Evolutionary conservation across 2,329 filamentous ascomycete species (phyloP).

Genomic region (Xylariaceae sp.): DNA sequence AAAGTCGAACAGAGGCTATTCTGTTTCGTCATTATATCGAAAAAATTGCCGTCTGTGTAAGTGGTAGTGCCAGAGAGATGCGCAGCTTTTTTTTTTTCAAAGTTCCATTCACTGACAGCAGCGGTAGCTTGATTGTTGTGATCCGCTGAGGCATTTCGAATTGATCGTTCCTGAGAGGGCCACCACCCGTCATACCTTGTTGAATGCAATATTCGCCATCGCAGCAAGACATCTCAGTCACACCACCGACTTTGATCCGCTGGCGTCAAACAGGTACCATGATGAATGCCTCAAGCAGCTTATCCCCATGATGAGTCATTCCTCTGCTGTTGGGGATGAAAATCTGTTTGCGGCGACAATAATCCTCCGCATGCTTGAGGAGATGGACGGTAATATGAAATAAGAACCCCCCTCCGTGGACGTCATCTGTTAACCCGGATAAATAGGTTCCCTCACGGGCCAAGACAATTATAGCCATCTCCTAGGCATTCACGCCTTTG

Average conservation of each 20-base stretch:
- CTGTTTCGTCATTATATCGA: constrained; percentile 35
- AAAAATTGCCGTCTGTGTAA: constrained; percentile 33
- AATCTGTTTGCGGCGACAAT: constrained; percentile 48
- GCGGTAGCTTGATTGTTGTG: constrained; percentile 30
- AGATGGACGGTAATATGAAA: constrained; percentile 33
- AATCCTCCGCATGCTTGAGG: constrained; percentile 48
- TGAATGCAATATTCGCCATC: constrained; percentile 53
- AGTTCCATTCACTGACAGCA: constrained; percentile 15
- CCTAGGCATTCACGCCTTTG: constrained; percentile 43
- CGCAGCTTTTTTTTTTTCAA: neutral
- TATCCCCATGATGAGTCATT: constrained; percentile 41
- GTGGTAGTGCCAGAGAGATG: constrained; percentile 9
- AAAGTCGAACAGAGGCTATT: constrained; percentile 29
- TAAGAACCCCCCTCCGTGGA: neutral
- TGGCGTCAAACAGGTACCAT: constrained; percentile 48
- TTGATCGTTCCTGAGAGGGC: constrained; percentile 49
- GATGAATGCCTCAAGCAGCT: constrained; percentile 47
- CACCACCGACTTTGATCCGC: constrained; percentile 41
- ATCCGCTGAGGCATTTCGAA: constrained; percentile 43
- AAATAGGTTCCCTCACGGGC: constrained; percentile 37
- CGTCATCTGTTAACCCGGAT: constrained; percentile 19
- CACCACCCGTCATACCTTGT: constrained; percentile 43
- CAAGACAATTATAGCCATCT: constrained; percentile 44
- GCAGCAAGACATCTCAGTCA: constrained; percentile 50
- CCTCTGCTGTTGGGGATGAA: constrained; percentile 40